These are phyloP conservation scores for Tetrahymena elliotti DNA, from an alignment of 73 alveolate species.

Conservation along the genomic window DNA sequence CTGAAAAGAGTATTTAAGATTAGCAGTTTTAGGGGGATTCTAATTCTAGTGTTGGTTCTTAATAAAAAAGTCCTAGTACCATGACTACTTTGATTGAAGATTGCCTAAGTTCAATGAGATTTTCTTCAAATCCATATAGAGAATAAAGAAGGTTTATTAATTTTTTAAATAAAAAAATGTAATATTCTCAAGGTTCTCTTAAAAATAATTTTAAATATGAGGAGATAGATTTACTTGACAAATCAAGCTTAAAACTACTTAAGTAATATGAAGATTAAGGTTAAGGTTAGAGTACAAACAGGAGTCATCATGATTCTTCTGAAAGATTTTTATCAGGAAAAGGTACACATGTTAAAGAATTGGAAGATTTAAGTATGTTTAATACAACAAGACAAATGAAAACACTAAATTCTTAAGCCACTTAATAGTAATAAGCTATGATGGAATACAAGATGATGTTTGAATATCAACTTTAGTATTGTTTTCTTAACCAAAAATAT, in stretches of 20 bases:
- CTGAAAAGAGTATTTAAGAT: not conserved
- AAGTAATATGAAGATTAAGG: not conserved
- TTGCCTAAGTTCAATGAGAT: not conserved
- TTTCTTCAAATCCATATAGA: not conserved
- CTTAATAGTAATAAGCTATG: not conserved
- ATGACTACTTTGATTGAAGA: not conserved
- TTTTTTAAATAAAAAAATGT: not conserved
- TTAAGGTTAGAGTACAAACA: not conserved
- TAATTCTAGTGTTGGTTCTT: not conserved
- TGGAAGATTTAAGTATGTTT: not conserved
- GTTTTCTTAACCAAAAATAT: not conserved
- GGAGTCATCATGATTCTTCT: not conserved
- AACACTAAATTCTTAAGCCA: not conserved
- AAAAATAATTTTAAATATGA: not conserved
- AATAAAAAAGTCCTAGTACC: not conserved
- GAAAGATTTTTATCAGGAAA: not conserved
- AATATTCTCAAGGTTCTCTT: not conserved
- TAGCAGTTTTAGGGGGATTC: not conserved
- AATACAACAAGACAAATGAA: not conserved
- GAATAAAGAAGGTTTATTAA: not conserved
- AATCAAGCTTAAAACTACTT: not conserved
- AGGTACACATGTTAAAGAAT: not conserved
- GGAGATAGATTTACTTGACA: not conserved
- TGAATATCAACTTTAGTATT: not conserved
- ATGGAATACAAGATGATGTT: not conserved